A percentile compares a stretch with the other conserved stretches of the same genome.
Evolutionary conservation across 768 basidiomycete genomes (phyloP).

Genomic region (Dacryopinax primogenitus): DNA sequence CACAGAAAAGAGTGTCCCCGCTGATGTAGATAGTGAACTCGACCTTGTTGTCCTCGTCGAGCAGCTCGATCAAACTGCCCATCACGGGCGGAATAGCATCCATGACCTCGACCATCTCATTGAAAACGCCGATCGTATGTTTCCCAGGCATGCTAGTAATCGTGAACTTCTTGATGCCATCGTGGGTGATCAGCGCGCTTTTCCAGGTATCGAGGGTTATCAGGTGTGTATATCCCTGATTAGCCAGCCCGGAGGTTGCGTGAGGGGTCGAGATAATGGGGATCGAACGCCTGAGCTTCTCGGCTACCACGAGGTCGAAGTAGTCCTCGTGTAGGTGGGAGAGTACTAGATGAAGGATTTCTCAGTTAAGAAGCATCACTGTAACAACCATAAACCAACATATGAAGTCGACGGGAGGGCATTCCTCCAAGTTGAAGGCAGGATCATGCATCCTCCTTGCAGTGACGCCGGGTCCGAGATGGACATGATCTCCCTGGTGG

Average conservation of each 20-base stretch:
- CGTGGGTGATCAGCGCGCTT: constrained; percentile 14
- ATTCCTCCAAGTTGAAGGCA: constrained; percentile 23
- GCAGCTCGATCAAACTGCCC: constrained; percentile 24
- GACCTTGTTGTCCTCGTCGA: constrained; percentile 11
- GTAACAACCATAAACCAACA: constrained; percentile 22
- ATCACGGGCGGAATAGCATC: constrained; percentile 25
- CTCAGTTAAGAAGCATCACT: not conserved
- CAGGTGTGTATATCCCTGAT: constrained; percentile 14
- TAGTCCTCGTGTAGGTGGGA: constrained; percentile 22
- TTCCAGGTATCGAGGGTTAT: constrained; percentile 21
- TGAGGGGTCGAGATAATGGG: constrained; percentile 28
- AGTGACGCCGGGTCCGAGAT: constrained; percentile 25
- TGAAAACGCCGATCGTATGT: constrained; percentile 23
- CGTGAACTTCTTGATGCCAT: constrained; percentile 12
- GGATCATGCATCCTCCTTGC: constrained; percentile 25
- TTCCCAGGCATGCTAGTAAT: constrained; percentile 26
- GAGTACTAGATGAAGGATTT: not conserved
- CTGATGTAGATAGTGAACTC: constrained; percentile 25
- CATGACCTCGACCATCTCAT: constrained; percentile 20
- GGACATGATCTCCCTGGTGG: constrained; percentile 24
- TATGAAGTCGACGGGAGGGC: constrained; percentile 26
- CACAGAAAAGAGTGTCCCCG: constrained; percentile 28
- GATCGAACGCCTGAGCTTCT: constrained; percentile 25
- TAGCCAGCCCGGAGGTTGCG: constrained; percentile 18
- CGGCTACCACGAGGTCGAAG: constrained; percentile 28